Evolutionary conservation across 495 filamentous ascomycete genomes (phyloP), one percentile per base, ranked within the genome.

Genomic region (Alectoria sarmentosa): DNA sequence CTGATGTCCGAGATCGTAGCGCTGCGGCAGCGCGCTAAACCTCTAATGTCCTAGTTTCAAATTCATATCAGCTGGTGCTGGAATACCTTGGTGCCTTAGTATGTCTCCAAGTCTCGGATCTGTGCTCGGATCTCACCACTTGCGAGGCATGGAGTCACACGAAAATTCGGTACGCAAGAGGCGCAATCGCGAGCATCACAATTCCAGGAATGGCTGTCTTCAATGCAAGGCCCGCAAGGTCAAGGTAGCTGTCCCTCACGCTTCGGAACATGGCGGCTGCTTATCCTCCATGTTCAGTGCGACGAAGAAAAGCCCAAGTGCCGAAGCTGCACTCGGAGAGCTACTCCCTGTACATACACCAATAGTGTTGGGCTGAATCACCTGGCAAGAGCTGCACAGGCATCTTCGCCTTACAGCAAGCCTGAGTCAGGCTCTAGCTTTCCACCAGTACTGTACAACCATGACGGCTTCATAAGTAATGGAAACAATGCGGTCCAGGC

Each of bases 181-280:
- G 19, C 62, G 62, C 41, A 64, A 64, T 23, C 52, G 62, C 19
- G 62, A 58, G 21, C 83, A 86, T 72, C 81, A 76, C 39, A 86
- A 86, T 66, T 85, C 83, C 17, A 77, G 82, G 46, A 77, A 76
- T 66, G 83, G 83, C 8, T 86, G 83, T 64, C 75, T 79, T 41
- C 80, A 84, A 66, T 86, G 83, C 71, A 85, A 85, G 70, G 76
- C 77, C 62, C 73, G 83, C 32, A 80, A 82, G 55, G 80, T 84
- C 69, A 83, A 83, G 78, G 82, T 81, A 61, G 63, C 72, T 48
- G 32, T 57, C 52, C 39, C 2, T 42, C 26, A 52, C 4, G 1
- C 28, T n/a, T 37, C n/a, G 26, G 15, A 15, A 32, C 58, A 23
- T 41, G 36, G 30, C 6, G 4, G 41, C 13, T 34, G 34, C 37